A percentile compares a stretch with the other conserved stretches of the same genome.
These are phyloP conservation scores for Boletus eberwhitei DNA, from an alignment of 768 basidiomycete genomes.

Conservation along the genomic window DNA sequence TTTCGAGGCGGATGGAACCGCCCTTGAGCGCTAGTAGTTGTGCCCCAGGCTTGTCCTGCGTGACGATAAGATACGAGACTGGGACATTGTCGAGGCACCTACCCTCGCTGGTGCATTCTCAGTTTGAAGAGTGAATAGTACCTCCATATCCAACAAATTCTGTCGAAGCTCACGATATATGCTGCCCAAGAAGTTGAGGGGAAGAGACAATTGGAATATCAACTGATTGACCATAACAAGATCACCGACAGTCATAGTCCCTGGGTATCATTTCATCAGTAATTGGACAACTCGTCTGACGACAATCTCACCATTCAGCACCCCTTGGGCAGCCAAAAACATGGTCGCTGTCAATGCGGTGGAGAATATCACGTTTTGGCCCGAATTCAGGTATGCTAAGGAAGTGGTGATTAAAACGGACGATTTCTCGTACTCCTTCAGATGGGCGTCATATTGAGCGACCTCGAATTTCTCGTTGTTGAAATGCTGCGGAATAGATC, in stretches of 20 bases:
- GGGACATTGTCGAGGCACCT: neutral
- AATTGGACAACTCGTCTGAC: neutral
- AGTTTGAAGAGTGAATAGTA: constrained; percentile 84
- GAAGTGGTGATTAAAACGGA: constrained; percentile 95
- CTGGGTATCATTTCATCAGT: constrained; percentile 37
- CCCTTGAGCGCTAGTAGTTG: constrained; percentile 67
- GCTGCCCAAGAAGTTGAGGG: constrained; percentile 94
- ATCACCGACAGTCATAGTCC: constrained; percentile 97
- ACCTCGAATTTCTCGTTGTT: constrained; percentile 95
- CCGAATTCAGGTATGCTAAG: constrained; percentile 89
- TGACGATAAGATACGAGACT: neutral
- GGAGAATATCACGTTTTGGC: constrained; percentile 96
- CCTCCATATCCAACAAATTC: constrained; percentile 96
- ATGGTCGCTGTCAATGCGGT: constrained; percentile 90
- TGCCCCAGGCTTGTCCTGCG: constrained; percentile 67
- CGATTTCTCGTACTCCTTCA: constrained; percentile 84
- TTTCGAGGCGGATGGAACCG: constrained; percentile 89
- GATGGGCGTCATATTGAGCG: constrained; percentile 85
- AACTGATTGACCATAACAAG: constrained; percentile 99
- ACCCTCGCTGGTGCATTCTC: constrained; percentile 73
- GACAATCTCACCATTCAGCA: constrained; percentile 66
- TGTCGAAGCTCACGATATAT: constrained; percentile 97
- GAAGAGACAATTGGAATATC: constrained; percentile 94
- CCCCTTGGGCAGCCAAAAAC: constrained; percentile 94
- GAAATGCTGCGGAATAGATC: constrained; percentile 64